Percentiles rank a stretch among this genome's conserved stretches.
Evolutionary conservation across 805 yeast genomes (phyloP).

Genomic region (Cyberlindnera amylophila): DNA sequence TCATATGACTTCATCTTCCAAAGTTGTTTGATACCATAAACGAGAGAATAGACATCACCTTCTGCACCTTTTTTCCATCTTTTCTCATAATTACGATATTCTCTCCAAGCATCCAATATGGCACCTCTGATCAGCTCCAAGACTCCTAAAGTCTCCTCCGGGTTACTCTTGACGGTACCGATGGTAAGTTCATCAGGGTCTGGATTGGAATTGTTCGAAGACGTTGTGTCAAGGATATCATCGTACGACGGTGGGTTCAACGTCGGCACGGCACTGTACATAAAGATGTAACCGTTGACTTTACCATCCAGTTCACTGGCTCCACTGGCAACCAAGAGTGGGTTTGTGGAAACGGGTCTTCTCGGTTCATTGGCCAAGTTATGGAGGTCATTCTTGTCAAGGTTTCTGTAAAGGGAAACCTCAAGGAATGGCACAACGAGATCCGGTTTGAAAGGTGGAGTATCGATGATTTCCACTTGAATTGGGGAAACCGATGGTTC

Average conservation of each 20-base stretch:
- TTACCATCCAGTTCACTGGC: slow-evolving; percentile 73
- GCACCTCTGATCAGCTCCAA: slow-evolving; percentile 49
- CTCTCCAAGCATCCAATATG: slow-evolving; percentile 71
- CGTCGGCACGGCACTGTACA: slow-evolving; percentile 67
- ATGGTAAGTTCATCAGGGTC: slow-evolving; percentile 12
- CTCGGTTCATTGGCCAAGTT: slow-evolving; percentile 64
- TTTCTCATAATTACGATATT: slow-evolving; percentile 50
- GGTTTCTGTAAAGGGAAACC: slow-evolving; percentile 58
- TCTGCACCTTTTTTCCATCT: slow-evolving; percentile 65
- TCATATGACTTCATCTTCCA: slow-evolving; percentile 43
- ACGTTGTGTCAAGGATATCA: slow-evolving; percentile 18
- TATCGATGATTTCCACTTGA: slow-evolving; percentile 65
- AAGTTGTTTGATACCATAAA: slow-evolving; percentile 52
- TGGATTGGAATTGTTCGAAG: slow-evolving; percentile 5
- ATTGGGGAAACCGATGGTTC: slow-evolving; percentile 59
- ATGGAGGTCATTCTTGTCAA: slow-evolving; percentile 54
- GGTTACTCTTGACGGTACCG: slow-evolving; percentile 14
- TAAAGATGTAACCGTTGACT: slow-evolving; percentile 69
- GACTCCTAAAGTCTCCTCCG: slow-evolving; percentile 21
- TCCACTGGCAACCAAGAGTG: slow-evolving; percentile 72
- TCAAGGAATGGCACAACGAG: slow-evolving; percentile 74
- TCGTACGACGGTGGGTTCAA: slow-evolving; percentile 57
- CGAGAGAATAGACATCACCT: slow-evolving; percentile 59
- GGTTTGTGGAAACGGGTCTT: slow-evolving; percentile 58
- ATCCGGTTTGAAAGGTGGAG: slow-evolving; percentile 65